phyloP scores from a whole-genome alignment of 306 rosid genomes.

The Cotoneaster glaucophyllus region DNA sequence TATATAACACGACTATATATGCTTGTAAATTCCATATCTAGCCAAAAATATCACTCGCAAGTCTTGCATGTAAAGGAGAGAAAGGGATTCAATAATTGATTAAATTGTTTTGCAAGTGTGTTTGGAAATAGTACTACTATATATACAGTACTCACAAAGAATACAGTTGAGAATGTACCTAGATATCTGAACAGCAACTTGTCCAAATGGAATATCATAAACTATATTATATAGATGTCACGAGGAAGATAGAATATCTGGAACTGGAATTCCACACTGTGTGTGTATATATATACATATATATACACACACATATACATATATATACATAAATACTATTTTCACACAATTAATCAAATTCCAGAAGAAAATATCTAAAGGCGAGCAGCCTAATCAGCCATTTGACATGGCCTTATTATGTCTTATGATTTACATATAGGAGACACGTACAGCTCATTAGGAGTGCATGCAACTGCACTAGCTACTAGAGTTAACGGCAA shows the following conservation, averaged over 20 bases:
- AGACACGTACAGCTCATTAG: background rate
- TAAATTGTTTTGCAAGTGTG: background rate
- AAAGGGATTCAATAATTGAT: too few species aligned
- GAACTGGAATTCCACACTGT: background rate
- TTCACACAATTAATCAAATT: background rate
- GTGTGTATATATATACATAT: accelerated
- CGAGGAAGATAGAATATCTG: background rate
- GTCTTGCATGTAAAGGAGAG: background rate
- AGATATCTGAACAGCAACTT: background rate
- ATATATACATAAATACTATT: background rate
- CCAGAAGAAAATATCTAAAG: background rate
- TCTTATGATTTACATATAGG: background rate
- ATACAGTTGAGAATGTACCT: background rate
- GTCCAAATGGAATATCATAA: conserved; percentile 2
- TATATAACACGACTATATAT: background rate
- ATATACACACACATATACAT: too few species aligned
- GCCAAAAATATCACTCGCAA: background rate
- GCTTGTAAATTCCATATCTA: background rate
- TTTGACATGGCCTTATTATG: background rate
- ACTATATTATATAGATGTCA: background rate
- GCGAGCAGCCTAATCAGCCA: background rate
- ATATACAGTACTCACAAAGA: background rate
- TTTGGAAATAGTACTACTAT: background rate
- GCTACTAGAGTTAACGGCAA: background rate
- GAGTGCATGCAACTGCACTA: background rate